Conservation (phyloP, 2,329 filamentous ascomycete species). For the Diaporthe eres region DNA sequence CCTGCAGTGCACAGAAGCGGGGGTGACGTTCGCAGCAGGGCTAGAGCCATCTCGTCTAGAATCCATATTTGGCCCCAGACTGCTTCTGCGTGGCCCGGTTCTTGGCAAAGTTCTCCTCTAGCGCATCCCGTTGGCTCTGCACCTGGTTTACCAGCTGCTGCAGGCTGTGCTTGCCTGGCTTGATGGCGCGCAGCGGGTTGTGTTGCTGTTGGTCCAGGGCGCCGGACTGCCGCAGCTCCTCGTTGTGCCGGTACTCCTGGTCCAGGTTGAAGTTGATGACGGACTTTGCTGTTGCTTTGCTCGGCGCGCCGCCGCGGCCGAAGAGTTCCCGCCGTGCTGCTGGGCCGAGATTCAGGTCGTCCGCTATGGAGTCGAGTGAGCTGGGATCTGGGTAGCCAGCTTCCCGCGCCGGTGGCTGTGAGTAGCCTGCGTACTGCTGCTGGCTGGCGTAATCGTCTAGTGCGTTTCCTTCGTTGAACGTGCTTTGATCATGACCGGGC, state of each 20-base stretch:
- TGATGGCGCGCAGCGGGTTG: slow-evolving; percentile 86
- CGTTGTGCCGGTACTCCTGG: slow-evolving; percentile 87
- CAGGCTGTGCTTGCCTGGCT: slow-evolving; percentile 90
- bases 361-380: slow-evolving; percentile 79
- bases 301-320: slow-evolving; percentile 71
- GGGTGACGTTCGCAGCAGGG: background rate
- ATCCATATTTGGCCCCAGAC: slow-evolving; percentile 87
- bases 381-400: slow-evolving; percentile 47
- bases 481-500: slow-evolving; percentile 49
- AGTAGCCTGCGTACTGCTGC: slow-evolving; percentile 22
- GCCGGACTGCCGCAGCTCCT: slow-evolving; percentile 78
- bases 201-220: slow-evolving; percentile 80
- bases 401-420: slow-evolving; percentile 36
- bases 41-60: slow-evolving; percentile 60
- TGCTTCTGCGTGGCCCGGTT: slow-evolving; percentile 85
- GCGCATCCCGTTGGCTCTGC: slow-evolving; percentile 83
- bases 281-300: slow-evolving; percentile 65
- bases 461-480: slow-evolving; percentile 50
- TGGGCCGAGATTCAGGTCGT: slow-evolving; percentile 83
- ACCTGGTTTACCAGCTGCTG: slow-evolving; percentile 89
- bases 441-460: slow-evolving; percentile 47
- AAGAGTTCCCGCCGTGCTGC: slow-evolving; percentile 87
- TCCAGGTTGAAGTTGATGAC: slow-evolving; percentile 93
- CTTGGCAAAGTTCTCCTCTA: slow-evolving; percentile 92
- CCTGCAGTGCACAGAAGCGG: background rate